Conservation (phyloP, 2,329 filamentous ascomycete species). For the Madurella mycetomatis region DNA sequence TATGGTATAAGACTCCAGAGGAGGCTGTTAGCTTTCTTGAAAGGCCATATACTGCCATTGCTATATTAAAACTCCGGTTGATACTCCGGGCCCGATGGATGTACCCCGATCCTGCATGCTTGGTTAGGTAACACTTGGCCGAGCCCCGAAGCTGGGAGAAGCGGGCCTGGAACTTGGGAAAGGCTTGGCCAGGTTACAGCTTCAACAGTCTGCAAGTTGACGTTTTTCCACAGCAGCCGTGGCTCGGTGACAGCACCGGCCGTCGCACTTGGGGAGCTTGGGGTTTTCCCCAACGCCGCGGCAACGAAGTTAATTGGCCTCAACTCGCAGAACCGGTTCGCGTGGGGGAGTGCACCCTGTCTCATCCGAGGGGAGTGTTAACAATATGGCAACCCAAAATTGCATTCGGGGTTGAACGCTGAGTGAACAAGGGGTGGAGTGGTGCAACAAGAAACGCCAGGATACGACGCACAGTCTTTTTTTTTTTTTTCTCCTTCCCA, state of each 20-base stretch:
- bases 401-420: neutral
- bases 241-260: neutral
- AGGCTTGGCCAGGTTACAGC: neutral
- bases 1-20: too few species aligned
- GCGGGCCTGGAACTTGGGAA: neutral
- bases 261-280: neutral
- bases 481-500: constrained; percentile 15
- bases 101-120: too few species aligned
- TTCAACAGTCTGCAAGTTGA: neutral
- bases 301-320: neutral
- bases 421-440: constrained; percentile 3
- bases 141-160: too few species aligned
- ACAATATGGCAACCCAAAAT: neutral
- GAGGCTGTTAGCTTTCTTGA: too few species aligned
- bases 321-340: too few species aligned
- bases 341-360: too few species aligned
- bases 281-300: neutral
- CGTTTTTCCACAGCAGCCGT: neutral
- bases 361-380: too few species aligned
- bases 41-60: too few species aligned
- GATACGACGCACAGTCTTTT: constrained; percentile 2
- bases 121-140: too few species aligned
- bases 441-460: too few species aligned
- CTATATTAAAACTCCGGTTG: too few species aligned
- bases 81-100: too few species aligned